A percentile compares a stretch with the other conserved stretches of the same genome.
Conservation (phyloP, 306 rosid species). For the Lathyrus oleraceus region DNA sequence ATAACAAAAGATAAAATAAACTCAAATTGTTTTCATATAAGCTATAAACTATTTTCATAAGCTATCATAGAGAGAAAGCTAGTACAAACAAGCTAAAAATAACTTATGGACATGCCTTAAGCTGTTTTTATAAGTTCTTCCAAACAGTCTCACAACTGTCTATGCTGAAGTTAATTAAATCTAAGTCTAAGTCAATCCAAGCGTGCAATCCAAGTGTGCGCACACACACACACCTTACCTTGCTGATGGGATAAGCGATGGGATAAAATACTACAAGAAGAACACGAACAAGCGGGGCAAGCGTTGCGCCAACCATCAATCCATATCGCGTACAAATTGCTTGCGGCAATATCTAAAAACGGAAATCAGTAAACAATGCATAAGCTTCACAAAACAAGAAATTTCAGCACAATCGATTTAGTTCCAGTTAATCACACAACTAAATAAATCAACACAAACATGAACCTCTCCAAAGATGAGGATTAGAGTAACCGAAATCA, state of each 20-base stretch:
- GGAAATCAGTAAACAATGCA: slow-evolving; percentile 6
- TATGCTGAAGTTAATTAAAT: too few species aligned
- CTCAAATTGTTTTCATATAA: background rate
- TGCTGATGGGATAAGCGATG: slow-evolving; percentile 87
- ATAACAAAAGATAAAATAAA: background rate
- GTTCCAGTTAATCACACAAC: background rate
- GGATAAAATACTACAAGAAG: slow-evolving; percentile 82
- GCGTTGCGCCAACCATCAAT: slow-evolving; percentile 74
- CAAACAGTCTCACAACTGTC: background rate
- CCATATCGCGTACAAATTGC: slow-evolving; percentile 93
- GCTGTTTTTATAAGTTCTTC: background rate
- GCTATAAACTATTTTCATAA: background rate
- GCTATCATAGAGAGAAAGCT: background rate
- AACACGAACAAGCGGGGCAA: slow-evolving; percentile 91
- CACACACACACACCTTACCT: slow-evolving; percentile 55
- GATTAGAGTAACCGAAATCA: slow-evolving; percentile 84
- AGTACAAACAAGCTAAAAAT: background rate
- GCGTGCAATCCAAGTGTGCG: background rate
- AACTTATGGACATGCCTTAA: background rate
- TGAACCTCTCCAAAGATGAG: slow-evolving; percentile 96
- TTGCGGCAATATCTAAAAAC: slow-evolving; percentile 83
- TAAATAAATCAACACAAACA: background rate
- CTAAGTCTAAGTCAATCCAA: too few species aligned
- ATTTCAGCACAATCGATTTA: background rate
- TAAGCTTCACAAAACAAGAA: slow-evolving; percentile 26